These are phyloP conservation scores for Ceratobasidium sp. DNA, from an alignment of 1,284 basidiomycete genomes.

Conservation along the genomic window DNA sequence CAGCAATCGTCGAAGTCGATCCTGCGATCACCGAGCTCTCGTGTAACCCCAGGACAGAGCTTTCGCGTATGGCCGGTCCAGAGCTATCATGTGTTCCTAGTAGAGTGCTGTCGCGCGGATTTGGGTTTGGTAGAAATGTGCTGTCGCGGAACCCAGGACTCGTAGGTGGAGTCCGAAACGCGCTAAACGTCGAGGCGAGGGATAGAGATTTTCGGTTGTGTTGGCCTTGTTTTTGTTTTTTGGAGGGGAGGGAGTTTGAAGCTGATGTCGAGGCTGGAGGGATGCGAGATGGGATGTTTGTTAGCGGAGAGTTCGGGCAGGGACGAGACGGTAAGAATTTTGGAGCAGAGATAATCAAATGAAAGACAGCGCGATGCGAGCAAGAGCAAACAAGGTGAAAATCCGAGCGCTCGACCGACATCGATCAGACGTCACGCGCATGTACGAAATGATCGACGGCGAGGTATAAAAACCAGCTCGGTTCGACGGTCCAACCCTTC, in stretches of 20 bases:
- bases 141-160: too few relatives aligned
- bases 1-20: neutral
- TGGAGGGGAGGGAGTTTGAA: conserved; percentile 6
- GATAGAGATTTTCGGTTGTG: conserved; percentile 28
- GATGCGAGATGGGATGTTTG: neutral
- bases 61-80: neutral
- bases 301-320: neutral
- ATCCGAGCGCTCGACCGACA: neutral
- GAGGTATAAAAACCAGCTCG: neutral
- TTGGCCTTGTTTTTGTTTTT: neutral
- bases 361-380: neutral
- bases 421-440: conserved; percentile 11
- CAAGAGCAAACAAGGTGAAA: neutral
- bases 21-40: conserved; percentile 1
- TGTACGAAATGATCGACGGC: neutral
- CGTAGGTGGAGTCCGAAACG: conserved; percentile 2
- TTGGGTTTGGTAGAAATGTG: too few relatives aligned
- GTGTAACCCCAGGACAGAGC: conserved; percentile 5
- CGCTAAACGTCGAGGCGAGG: conserved; percentile 37
- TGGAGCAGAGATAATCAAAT: neutral
- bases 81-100: too few relatives aligned
- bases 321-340: neutral
- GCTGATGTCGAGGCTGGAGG: conserved; percentile 21
- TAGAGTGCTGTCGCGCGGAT: neutral
- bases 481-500: neutral